Base-by-base conservation (phyloP, 78 protist species). In the Guillardia theta region DNA sequence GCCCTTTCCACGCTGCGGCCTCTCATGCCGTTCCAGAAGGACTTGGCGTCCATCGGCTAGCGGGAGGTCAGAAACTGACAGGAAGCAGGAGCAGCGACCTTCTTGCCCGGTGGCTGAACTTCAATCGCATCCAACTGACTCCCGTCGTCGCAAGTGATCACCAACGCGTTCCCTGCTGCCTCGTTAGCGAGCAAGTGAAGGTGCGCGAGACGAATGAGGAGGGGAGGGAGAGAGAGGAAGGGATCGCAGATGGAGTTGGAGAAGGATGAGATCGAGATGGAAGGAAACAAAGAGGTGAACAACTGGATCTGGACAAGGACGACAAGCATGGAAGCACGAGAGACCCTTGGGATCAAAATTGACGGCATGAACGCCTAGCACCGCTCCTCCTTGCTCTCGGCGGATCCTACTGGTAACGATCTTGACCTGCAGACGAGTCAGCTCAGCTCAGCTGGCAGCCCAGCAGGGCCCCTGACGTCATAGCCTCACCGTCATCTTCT, bases 21-120 rank as follows among this genome's bases (percentile, higher is more conserved):
- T 43, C 39, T 22, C 48, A 92, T n/a, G 3, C 94, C 94, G 47
- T 92, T 92, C 94, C 94, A 92, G 64, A 92, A 92, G 41, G 90
- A 1, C 58, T 44, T 44, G 33, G 94, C 94, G 12, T 92, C 94
- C 90, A 78, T 78, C 43, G 48, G 41, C 48, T 78, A 6, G 45
- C 87, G 44, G 12, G 4, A 27, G 3, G 3, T 70, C 87, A 0
- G 87, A 70, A 27, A 3, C 4, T 0, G 44, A 15, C 22, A 36
- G 4, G 87, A 70, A 3, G 87, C 47, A 43, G 87, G 39, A 6
- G 5, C 6, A 8, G 21, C 30, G 36, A 43, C 80, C 87, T 43
- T 64, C 88, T 70, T 64, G 46, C 62, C 53, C 19, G 94, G 88
- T 0, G 48, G 58, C 88, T 58, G 77, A 8, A 92, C 50, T n/a